phyloP scores from a whole-genome alignment of 2,329 filamentous ascomycete species.

The Albophoma yamanashiensis region DNA sequence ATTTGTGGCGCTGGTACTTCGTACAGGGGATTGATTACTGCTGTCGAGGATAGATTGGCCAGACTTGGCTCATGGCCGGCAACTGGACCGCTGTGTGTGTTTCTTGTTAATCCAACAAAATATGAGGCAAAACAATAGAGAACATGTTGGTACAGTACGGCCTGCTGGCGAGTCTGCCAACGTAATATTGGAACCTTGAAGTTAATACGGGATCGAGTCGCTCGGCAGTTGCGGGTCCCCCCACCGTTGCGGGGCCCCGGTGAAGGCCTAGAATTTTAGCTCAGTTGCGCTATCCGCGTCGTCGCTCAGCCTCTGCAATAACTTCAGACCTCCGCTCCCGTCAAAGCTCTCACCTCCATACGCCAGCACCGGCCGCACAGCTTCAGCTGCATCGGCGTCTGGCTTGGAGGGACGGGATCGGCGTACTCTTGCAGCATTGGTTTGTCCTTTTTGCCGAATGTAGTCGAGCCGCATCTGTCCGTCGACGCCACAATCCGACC shows the following conservation, averaged over 20 bases:
- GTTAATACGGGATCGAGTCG: not conserved
- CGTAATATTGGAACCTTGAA: too few relatives aligned
- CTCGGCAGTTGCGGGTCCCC: not conserved
- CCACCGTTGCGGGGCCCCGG: not conserved
- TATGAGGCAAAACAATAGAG: not conserved
- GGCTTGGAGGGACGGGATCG: too few relatives aligned
- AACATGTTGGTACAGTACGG: not conserved
- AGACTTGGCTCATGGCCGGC: too few relatives aligned
- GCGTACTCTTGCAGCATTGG: not conserved
- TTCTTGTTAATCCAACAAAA: not conserved
- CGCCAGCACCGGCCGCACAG: not conserved
- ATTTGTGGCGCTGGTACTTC: not conserved
- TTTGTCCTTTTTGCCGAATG: not conserved
- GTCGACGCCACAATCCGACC: not conserved
- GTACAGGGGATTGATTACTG: not conserved
- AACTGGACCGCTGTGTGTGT: not conserved
- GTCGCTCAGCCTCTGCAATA: not conserved
- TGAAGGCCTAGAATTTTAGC: not conserved
- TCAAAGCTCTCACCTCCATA: not conserved
- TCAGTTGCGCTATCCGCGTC: not conserved
- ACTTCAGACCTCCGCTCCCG: not conserved
- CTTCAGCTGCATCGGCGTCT: not conserved
- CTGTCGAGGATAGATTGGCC: not conserved
- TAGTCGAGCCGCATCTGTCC: not conserved
- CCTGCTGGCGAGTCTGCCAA: not conserved